Conservation (phyloP, 805 yeast species). For the Kodamaea laetipori region DNA sequence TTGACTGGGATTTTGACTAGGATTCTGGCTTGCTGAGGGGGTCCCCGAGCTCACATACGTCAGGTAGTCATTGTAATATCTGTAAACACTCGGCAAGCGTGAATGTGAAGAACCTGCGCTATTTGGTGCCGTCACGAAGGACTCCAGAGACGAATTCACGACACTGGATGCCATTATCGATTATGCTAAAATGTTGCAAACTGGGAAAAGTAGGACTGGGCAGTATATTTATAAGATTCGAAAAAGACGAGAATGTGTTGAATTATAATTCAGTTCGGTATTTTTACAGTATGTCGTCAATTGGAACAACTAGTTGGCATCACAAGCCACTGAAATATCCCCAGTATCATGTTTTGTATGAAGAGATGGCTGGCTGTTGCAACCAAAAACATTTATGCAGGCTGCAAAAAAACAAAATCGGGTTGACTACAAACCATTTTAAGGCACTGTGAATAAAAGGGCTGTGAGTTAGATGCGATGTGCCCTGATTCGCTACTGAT, state of each 20-base stretch:
- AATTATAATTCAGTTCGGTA: not conserved
- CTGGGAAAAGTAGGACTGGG: not conserved
- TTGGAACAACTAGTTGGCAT: not conserved
- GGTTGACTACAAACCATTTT: slow-evolving; percentile 1
- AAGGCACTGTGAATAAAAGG: no score
- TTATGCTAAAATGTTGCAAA: not conserved
- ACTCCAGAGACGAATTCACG: slow-evolving; percentile 16
- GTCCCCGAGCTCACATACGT: slow-evolving; percentile 4
- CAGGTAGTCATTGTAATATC: slow-evolving; percentile 5
- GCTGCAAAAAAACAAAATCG: slow-evolving; percentile 1
- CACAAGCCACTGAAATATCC: not conserved
- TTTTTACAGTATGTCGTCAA: not conserved
- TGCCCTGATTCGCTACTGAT: not conserved
- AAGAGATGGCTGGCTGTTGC: slow-evolving; percentile 13
- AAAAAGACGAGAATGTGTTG: not conserved
- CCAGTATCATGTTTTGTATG: not conserved
- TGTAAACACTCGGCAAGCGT: slow-evolving; percentile 1
- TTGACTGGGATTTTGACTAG: not conserved
- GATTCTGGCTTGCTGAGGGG: slow-evolving; percentile 2
- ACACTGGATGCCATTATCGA: slow-evolving; percentile 9
- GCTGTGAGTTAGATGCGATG: no score
- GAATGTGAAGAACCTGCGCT: slow-evolving; percentile 9
- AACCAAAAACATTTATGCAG: slow-evolving; percentile 2
- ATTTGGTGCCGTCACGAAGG: slow-evolving; percentile 18
- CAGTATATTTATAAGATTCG: not conserved